Conservation (phyloP, 2,329 filamentous ascomycete genomes). For the Monosporascus sp. region DNA sequence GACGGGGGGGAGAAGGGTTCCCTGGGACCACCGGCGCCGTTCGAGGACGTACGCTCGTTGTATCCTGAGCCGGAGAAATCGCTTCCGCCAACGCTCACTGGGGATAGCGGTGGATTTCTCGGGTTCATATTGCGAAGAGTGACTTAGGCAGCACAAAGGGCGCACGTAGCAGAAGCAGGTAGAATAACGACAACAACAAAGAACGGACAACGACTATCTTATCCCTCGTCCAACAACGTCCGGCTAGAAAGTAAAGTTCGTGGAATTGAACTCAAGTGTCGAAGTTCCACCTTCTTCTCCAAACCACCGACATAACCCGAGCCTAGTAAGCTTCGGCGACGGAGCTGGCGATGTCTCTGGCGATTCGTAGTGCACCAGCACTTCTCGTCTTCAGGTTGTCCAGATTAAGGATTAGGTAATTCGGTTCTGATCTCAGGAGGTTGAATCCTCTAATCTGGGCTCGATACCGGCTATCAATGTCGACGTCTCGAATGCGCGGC, state of each 20-base stretch:
- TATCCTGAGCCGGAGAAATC: slow-evolving; percentile 68
- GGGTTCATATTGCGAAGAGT: not conserved
- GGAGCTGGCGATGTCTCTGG: not conserved
- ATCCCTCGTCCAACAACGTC: too few relatives aligned
- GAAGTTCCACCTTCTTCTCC: not conserved
- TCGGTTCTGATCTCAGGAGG: too few relatives aligned
- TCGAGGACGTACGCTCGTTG: not conserved
- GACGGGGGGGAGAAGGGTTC: slow-evolving; percentile 64
- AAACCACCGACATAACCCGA: not conserved
- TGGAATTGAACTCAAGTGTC: too few relatives aligned
- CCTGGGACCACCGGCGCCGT: slow-evolving; percentile 1
- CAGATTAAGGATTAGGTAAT: too few relatives aligned
- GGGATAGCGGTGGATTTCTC: slow-evolving; percentile 57
- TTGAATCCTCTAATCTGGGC: too few relatives aligned
- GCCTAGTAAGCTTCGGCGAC: not conserved
- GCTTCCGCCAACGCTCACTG: slow-evolving; percentile 76
- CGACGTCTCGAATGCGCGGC: too few relatives aligned
- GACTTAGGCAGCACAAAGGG: not conserved
- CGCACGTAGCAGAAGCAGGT: not conserved
- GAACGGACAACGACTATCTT: too few relatives aligned
- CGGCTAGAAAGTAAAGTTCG: too few relatives aligned
- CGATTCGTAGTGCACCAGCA: too few relatives aligned
- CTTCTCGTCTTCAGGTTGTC: too few relatives aligned
- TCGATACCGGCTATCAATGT: too few relatives aligned
- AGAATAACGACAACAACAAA: too few relatives aligned